Evolutionary conservation across 2,329 filamentous ascomycete species (phyloP), one percentile per base, ranked within the genome.

Genomic region (Aspergillus sp.): DNA sequence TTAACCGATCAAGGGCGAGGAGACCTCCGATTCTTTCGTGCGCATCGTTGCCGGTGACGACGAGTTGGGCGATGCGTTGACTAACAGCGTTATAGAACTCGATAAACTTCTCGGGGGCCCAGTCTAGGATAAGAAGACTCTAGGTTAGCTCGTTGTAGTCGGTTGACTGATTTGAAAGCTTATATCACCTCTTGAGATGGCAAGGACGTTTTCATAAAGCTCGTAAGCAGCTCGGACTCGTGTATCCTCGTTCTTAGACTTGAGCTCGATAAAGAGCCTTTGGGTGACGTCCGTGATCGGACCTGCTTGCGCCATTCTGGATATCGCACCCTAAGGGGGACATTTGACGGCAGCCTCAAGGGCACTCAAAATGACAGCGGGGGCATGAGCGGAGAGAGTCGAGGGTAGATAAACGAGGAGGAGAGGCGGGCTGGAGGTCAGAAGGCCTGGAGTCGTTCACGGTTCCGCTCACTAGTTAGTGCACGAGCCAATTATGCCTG

Each of bases 11-110:
- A 60, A 99, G 85, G 59, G 93, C 93, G 68, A 95, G 89, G 61
- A 99, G 89, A 52, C 95, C 96, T 61, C 93, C 95, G 56, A 97
- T 86, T 58, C 92, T 89, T 72, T 99, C 95, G 66, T 88, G 87
- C 5, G 91, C 89, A 73, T 96, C 93, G 77, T 85, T 89, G 62
- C 92, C 90, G 73, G 93, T 91, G 48, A 91, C 87, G 61, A 96
- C 91, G 64, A 98, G 82, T 63, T 83, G 80, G 55, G 85, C 85
- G 67, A 91, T 88, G 57, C 84, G 83, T 64, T 80, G 78, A 69
- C 85, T 88, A 61, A 90, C 83, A 56, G 85, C 80, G 69, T 84
- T 85, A 72, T 89, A 89, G 73, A 86, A 88, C 64, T 84, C 82
- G 58, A 82, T 77, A 76, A 98, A 98, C 62, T 89, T 87, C 70